Percentiles rank a stretch among this genome's conserved stretches.
phyloP scores from a whole-genome alignment of 768 basidiomycete species.

The Leucocoprinus birnbaumii region DNA sequence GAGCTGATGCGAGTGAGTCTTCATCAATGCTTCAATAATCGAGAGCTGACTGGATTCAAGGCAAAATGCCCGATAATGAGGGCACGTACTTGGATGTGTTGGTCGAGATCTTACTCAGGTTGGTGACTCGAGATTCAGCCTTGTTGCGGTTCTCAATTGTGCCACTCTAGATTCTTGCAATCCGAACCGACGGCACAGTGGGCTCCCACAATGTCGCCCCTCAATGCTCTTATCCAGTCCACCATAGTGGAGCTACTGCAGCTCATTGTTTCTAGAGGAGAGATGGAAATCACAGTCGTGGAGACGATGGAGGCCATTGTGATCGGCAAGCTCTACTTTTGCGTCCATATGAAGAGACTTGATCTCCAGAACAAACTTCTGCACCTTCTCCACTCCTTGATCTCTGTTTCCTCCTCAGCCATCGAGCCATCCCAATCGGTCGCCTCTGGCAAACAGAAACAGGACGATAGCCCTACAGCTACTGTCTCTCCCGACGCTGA shows the following conservation, averaged over 20 bases:
- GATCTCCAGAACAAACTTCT: slow-evolving; percentile 93
- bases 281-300: slow-evolving; percentile 58
- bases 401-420: slow-evolving; percentile 56
- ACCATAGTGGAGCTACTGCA: slow-evolving; percentile 81
- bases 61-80: slow-evolving; percentile 44
- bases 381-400: slow-evolving; percentile 84
- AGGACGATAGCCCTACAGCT: slow-evolving; percentile 30
- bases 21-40: neutral
- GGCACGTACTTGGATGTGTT: slow-evolving; percentile 76
- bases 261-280: slow-evolving; percentile 76
- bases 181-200: slow-evolving; percentile 65
- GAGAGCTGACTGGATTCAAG: slow-evolving; percentile 15
- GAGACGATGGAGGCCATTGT: slow-evolving; percentile 69
- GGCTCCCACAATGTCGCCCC: slow-evolving; percentile 49
- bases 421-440: slow-evolving; percentile 27
- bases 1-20: slow-evolving; percentile 56
- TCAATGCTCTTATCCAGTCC: slow-evolving; percentile 69
- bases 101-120: slow-evolving; percentile 74
- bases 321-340: slow-evolving; percentile 72
- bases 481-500: slow-evolving; percentile 27
- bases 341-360: slow-evolving; percentile 64
- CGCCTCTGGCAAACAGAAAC: slow-evolving; percentile 17
- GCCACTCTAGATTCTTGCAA: slow-evolving; percentile 57
- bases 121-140: neutral
- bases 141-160: neutral